Base-by-base conservation (phyloP, 148 eudicot species). In the Rhododendron henanense region DNA sequence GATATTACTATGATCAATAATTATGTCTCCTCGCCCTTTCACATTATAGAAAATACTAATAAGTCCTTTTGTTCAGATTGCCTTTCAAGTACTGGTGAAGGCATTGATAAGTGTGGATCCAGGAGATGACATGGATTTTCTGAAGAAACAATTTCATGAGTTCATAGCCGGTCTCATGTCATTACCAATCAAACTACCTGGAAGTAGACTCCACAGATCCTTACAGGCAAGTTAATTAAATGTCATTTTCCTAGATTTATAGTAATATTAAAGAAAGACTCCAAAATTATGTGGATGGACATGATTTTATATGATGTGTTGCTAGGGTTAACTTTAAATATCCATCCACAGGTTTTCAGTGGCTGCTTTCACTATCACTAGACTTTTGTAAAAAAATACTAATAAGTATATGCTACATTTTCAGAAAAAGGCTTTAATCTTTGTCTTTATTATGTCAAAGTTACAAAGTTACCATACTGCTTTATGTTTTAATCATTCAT, bases 121-220 rank as follows among this genome's bases (percentile, higher is more conserved):
- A 33, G 98, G 97, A 41, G 87, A 92, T 18, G 98, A 95, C 87
- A 93, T 95, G 96, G 93, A 96, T 83, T 88, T 90, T 28, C 81
- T 96, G 57, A 92, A 89, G 85, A 90, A 79, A 37, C 92, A 95
- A 45, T 96, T 96, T 86, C 95, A 94, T 79, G 96, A 91, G 87
- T 96, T 96, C 87, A 95, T 95, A 14, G 94, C 98, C 0, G 99
- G 99, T 50, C 96, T 96, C 33, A 94, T 96, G 97, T 95, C 97
- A 9, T 89, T 96, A 59, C 99, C 99, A 19, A 79, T 96, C 37
- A 94, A 95, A 45, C 11, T 96, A n/a, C 99, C 99, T 15, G 99
- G 99, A 87, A 96, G 88, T 79, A 90, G 88, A 78, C 99, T 96
- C 35, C 90, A 96, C 83, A 86, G 91, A 57, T 96, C 99, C 23